Evolutionary conservation across 495 filamentous ascomycete species (phyloP).

Genomic region (Endocarpon pusillum): DNA sequence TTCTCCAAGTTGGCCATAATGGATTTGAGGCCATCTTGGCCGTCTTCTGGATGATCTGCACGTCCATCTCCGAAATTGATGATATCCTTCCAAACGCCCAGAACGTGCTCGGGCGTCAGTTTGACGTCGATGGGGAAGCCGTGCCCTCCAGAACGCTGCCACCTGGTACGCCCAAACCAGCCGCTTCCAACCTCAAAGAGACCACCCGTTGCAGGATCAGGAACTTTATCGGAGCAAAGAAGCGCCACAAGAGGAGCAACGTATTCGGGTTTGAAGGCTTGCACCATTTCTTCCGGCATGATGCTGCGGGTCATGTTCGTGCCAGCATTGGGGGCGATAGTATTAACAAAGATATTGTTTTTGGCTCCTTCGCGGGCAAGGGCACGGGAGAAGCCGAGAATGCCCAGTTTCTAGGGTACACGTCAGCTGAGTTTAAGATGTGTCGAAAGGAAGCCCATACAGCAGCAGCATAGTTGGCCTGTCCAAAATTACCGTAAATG

Average conservation of each 20-base stretch:
- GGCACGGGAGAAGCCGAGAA: constrained; percentile 85
- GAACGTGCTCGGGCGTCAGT: constrained; percentile 74
- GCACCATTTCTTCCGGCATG: constrained; percentile 93
- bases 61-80: constrained; percentile 78
- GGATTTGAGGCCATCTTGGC: constrained; percentile 58
- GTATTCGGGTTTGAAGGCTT: constrained; percentile 98
- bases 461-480: constrained; percentile 93
- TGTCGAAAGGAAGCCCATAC: constrained; percentile 27
- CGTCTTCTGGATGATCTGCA: constrained; percentile 73
- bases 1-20: constrained; percentile 90
- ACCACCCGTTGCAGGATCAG: constrained; percentile 66
- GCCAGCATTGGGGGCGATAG: constrained; percentile 92
- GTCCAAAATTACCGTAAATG: constrained; percentile 98
- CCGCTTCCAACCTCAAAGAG: constrained; percentile 95
- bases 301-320: constrained; percentile 91
- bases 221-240: constrained; percentile 75
- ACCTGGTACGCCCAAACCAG: constrained; percentile 81
- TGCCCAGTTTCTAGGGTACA: constrained; percentile 52
- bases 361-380: constrained; percentile 86
- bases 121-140: constrained; percentile 82
- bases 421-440: constrained; percentile 6
- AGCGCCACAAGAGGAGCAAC: constrained; percentile 84
- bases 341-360: constrained; percentile 98
- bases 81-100: constrained; percentile 62
- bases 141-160: constrained; percentile 84